These are phyloP conservation scores for Solanum lignicaule DNA, from an alignment of 257 asterid genomes.

Conservation along the genomic window DNA sequence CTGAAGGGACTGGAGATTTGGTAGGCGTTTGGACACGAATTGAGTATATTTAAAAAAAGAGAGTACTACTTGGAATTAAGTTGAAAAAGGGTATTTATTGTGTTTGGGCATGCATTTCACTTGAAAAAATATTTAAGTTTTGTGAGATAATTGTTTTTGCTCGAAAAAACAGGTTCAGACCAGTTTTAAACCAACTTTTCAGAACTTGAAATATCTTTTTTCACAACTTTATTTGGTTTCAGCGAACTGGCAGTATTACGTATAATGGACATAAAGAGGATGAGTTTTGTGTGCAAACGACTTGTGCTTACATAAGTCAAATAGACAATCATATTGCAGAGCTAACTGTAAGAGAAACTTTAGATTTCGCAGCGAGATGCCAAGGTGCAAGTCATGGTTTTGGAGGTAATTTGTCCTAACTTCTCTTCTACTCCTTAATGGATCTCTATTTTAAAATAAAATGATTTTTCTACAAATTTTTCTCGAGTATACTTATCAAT, in stretches of 20 bases:
- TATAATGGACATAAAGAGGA: slow-evolving; percentile 64
- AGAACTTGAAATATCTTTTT: not conserved
- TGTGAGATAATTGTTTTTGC: not conserved
- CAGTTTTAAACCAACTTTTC: not conserved
- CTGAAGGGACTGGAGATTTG: not conserved
- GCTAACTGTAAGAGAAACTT: slow-evolving; percentile 74
- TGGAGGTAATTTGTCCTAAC: slow-evolving; percentile 31
- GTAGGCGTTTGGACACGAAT: not conserved
- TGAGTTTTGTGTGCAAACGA: slow-evolving; percentile 58
- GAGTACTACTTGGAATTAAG: not conserved
- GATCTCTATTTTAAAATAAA: not conserved
- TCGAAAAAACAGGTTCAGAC: not conserved
- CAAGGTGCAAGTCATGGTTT: slow-evolving; percentile 76
- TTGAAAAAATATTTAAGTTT: not conserved
- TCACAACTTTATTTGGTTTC: slow-evolving; percentile 14
- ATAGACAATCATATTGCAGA: slow-evolving; percentile 84
- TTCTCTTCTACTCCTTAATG: not conserved
- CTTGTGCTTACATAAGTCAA: slow-evolving; percentile 76
- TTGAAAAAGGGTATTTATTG: not conserved
- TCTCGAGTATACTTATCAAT: not conserved
- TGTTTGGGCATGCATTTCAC: not conserved
- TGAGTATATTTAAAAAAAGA: not conserved
- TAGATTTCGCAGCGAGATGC: slow-evolving; percentile 82
- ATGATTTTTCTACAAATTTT: not conserved
- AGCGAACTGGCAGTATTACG: slow-evolving; percentile 53